A percentile compares a stretch with the other conserved stretches of the same genome.
These are phyloP conservation scores for Acacia crassicarpa DNA, from an alignment of 306 rosid genomes.

Conservation along the genomic window DNA sequence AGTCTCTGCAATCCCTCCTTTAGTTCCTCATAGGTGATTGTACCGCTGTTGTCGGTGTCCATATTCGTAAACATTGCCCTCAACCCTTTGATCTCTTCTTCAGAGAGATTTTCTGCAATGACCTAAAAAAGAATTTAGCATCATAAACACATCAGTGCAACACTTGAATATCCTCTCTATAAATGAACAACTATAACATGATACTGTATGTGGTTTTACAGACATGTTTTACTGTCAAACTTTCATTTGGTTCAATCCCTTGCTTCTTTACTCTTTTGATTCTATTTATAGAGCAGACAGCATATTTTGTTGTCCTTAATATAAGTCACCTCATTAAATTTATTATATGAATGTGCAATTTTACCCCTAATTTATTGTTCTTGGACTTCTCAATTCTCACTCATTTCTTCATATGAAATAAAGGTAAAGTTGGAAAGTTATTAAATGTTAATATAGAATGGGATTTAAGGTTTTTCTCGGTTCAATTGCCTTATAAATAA, in stretches of 20 bases:
- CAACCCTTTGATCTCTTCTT: constrained; percentile 92
- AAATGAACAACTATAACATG: not conserved
- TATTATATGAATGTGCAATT: no score
- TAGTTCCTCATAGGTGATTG: constrained; percentile 88
- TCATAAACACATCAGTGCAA: not conserved
- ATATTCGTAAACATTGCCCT: constrained; percentile 86
- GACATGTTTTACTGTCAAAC: not conserved
- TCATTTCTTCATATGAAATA: no score
- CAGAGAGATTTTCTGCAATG: constrained; percentile 85
- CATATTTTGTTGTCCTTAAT: no score
- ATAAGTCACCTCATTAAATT: no score
- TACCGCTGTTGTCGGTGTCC: constrained; percentile 84
- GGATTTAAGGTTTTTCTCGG: no score
- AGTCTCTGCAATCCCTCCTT: constrained; percentile 86
- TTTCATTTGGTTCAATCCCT: not conserved
- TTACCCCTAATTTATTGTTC: no score
- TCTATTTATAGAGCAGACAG: no score
- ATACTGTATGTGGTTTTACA: not conserved
- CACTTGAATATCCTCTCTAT: not conserved
- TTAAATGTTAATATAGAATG: no score
- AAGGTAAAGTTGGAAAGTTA: no score
- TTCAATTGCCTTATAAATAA: no score
- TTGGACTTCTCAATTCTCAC: no score
- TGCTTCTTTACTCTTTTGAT: not conserved
- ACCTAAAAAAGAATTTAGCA: constrained; percentile 47